Evolutionary conservation across 805 yeast species (phyloP).

Genomic region (Yarrowia osloensis): DNA sequence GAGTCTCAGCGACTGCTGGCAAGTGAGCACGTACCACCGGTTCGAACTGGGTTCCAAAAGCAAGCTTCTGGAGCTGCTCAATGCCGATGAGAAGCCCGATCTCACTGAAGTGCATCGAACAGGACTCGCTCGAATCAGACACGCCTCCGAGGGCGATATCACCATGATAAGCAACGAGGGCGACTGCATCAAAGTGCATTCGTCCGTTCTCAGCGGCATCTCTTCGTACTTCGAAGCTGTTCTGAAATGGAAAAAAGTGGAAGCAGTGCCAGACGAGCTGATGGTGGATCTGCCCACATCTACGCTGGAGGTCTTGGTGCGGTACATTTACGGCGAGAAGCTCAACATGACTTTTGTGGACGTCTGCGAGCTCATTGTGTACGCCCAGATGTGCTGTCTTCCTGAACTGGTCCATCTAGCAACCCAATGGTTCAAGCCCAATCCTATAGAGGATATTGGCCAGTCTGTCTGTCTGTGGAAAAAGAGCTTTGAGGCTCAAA

Average conservation of each 20-base stretch:
- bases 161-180: background rate
- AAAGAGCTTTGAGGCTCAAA: background rate
- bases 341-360: background rate
- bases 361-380: background rate
- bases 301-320: background rate
- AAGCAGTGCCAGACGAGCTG: background rate
- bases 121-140: background rate
- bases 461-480: background rate
- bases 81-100: too few species aligned
- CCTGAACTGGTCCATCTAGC: background rate
- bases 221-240: background rate
- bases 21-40: background rate
- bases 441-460: background rate
- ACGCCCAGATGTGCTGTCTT: background rate
- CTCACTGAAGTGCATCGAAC: background rate
- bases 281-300: background rate
- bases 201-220: background rate
- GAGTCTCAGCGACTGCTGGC: background rate
- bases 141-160: background rate
- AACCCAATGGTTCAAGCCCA: background rate
- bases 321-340: background rate
- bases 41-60: background rate
- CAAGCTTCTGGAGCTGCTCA: background rate
- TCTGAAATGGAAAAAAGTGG: background rate
- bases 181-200: background rate